Evolutionary conservation across 2,329 filamentous ascomycete genomes (phyloP).

Genomic region (Pseudogymnoascus sp.): DNA sequence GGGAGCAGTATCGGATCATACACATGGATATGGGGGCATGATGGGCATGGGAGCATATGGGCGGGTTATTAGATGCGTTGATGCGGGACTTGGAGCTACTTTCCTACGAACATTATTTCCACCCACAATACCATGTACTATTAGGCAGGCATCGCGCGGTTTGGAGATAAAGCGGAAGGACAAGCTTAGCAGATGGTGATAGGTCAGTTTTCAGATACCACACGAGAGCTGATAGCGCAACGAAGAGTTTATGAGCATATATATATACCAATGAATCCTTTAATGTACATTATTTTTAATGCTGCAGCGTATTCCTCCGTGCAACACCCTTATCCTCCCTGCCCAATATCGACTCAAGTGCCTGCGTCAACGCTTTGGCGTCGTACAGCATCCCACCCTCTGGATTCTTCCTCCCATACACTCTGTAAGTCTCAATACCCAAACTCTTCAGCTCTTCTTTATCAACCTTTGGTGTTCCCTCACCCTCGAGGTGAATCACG

Average conservation of each 20-base stretch:
- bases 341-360: conserved; percentile 71
- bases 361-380: conserved; percentile 64
- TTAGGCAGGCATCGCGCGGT: not conserved
- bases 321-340: conserved; percentile 46
- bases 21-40: not conserved
- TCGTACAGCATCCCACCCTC: conserved; percentile 63
- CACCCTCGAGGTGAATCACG: conserved; percentile 70
- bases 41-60: not conserved
- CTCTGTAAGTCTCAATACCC: conserved; percentile 70
- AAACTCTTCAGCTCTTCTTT: conserved; percentile 53
- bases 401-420: conserved; percentile 63
- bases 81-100: not conserved
- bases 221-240: not conserved
- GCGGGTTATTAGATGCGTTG: not conserved
- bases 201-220: not conserved
- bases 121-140: conserved; percentile 5
- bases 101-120: not conserved
- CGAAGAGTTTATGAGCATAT: not conserved
- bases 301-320: conserved; percentile 53
- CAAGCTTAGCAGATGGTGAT: not conserved
- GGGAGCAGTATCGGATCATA: not conserved
- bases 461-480: conserved; percentile 65
- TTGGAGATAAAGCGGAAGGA: not conserved
- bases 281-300: not conserved
- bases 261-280: not conserved